Evolutionary conservation across 139 green algal species (phyloP).

Genomic region (Chlorella ohadii): DNA sequence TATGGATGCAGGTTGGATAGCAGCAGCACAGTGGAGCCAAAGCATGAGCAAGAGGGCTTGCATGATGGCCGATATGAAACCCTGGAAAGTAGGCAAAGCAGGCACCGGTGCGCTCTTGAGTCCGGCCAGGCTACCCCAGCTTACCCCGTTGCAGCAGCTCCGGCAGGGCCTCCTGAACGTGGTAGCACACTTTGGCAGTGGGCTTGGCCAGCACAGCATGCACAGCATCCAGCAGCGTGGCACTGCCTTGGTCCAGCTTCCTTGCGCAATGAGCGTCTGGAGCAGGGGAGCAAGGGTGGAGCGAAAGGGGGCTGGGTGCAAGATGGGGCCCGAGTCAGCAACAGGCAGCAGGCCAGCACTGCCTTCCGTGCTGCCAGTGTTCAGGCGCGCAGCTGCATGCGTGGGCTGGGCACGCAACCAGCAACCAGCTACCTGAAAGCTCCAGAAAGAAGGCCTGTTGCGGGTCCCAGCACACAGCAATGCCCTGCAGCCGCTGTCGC

Average conservation of each 20-base stretch:
- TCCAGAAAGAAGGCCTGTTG: conserved; percentile 32
- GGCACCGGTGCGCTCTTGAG: neutral
- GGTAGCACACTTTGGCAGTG: conserved; percentile 9
- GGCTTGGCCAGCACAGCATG: neutral
- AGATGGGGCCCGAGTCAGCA: too few relatives aligned
- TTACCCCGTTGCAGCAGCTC: conserved; percentile 11
- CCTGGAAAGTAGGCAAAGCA: neutral
- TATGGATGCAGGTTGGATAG: neutral
- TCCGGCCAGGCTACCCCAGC: neutral
- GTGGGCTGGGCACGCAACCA: too few relatives aligned
- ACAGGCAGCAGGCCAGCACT: too few relatives aligned
- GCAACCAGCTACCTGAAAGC: neutral
- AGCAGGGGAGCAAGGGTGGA: too few relatives aligned
- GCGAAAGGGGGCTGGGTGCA: too few relatives aligned
- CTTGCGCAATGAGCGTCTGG: neutral
- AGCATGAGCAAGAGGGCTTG: neutral
- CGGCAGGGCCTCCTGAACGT: neutral
- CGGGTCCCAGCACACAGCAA: conserved; percentile 41
- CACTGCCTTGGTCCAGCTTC: neutral
- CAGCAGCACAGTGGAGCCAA: neutral
- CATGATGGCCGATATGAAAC: too few relatives aligned
- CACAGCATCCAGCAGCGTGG: conserved; percentile 14
- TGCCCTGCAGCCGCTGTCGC: conserved; percentile 27
- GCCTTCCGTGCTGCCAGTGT: too few relatives aligned
- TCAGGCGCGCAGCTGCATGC: too few relatives aligned